These are phyloP conservation scores for Primulina eburnea DNA, from an alignment of 257 asterid genomes.

Conservation along the genomic window DNA sequence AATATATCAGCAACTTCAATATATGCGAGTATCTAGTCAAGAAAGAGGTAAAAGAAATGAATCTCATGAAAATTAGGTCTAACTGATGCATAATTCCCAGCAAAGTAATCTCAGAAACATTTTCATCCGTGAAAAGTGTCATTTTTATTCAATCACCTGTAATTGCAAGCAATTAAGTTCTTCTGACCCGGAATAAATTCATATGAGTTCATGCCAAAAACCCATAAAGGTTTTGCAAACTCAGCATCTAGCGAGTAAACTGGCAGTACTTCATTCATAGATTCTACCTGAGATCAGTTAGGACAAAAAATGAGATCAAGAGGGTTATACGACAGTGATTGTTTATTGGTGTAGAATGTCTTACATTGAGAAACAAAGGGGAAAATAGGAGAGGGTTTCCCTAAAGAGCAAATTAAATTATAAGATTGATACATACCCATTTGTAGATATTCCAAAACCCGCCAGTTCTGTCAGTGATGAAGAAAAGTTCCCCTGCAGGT, in stretches of 20 bases:
- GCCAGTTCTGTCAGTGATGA: conserved; percentile 74
- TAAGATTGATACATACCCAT: conserved; percentile 62
- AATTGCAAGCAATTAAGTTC: conserved; percentile 73
- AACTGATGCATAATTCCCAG: conserved; percentile 8
- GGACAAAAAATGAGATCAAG: conserved; percentile 23
- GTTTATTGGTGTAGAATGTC: neutral
- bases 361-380: neutral
- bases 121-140: conserved; percentile 6
- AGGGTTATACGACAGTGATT: neutral
- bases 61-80: conserved; percentile 1
- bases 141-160: conserved; percentile 53
- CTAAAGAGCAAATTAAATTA: conserved; percentile 13
- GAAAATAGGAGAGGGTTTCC: conserved; percentile 2
- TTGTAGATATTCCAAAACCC: conserved; percentile 95
- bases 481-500: conserved; percentile 85
- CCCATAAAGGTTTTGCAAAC: conserved; percentile 88
- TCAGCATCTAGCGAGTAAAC: conserved; percentile 73
- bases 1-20: conserved; percentile 4
- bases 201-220: conserved; percentile 79
- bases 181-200: conserved; percentile 56
- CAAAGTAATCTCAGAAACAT: neutral
- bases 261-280: conserved; percentile 69
- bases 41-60: conserved; percentile 12
- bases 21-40: neutral
- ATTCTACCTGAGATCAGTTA: conserved; percentile 57